A percentile compares a stretch with the other conserved stretches of the same genome.
These are phyloP conservation scores for Albifimbria verrucaria DNA, from an alignment of 2,329 filamentous ascomycete species.

Conservation along the genomic window DNA sequence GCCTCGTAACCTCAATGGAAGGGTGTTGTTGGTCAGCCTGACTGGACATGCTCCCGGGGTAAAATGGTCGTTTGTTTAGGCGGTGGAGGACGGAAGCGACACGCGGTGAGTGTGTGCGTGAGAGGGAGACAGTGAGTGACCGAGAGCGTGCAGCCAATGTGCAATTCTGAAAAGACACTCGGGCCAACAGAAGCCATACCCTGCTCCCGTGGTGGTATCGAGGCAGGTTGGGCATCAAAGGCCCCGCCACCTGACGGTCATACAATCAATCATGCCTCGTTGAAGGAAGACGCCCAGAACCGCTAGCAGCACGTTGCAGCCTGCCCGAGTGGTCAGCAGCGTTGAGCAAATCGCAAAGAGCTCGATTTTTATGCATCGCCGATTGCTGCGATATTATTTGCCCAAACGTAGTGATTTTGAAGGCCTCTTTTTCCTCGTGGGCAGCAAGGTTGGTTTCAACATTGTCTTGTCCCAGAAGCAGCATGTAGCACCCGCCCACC, in stretches of 20 bases:
- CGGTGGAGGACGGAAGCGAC: slow-evolving; percentile 3
- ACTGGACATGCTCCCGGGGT: neutral
- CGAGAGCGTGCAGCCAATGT: neutral
- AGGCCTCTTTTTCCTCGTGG: too few relatives aligned
- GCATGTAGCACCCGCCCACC: too few relatives aligned
- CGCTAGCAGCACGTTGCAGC: too few relatives aligned
- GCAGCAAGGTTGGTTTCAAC: too few relatives aligned
- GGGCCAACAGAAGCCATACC: neutral
- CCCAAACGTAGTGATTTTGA: too few relatives aligned
- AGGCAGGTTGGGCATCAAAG: slow-evolving; percentile 15
- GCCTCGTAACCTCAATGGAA: neutral
- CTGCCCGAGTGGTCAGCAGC: too few relatives aligned
- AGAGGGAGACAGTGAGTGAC: neutral
- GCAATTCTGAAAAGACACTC: neutral
- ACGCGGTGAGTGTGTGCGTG: neutral
- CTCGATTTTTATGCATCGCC: too few relatives aligned
- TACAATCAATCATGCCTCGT: too few relatives aligned
- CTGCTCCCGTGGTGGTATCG: neutral
- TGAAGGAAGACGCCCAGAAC: too few relatives aligned
- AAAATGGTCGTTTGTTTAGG: neutral
- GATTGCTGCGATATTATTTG: too few relatives aligned
- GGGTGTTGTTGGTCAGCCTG: neutral
- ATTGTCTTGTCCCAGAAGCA: too few relatives aligned
- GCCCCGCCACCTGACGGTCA: slow-evolving; percentile 8
- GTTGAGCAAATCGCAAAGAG: too few relatives aligned